Evolutionary conservation across 495 filamentous ascomycete genomes (phyloP), one percentile per base, ranked within the genome.

Genomic region (Pyrenopolyporus hunteri): DNA sequence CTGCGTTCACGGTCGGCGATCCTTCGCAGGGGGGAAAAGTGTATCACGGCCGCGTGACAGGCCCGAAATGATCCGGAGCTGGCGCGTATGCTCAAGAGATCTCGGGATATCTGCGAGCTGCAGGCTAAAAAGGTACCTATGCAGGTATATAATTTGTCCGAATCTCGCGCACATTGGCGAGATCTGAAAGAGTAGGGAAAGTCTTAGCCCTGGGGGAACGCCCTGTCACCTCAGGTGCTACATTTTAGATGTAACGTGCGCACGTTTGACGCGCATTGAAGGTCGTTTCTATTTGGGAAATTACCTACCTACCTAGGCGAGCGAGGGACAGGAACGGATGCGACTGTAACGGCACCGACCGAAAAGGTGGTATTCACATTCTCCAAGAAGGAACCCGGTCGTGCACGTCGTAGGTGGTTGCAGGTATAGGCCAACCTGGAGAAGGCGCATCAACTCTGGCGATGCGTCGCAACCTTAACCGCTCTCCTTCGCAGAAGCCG

Each of bases 251-350:
- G 63, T 49, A 60, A 66, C 63, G 44, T 46, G 40, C 28, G 45
- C 63, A 60, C 63, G 51, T 66, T 60, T 60, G 51, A 57, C 57
- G 51, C 32, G 63, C 63, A 66, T 66, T 42, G 33, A 56, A 59
- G 23, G 11, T 29, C 6, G 47, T 56, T 57, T 26, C n/a, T 47
- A 53, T 42, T n/a, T 46, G 45, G 55, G 57, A 60, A 52, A 57
- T 64, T 49, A n/a, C n/a, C n/a, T n/a, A n/a, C n/a, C n/a, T n/a
- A n/a, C n/a, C n/a, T n/a, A n/a, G 42, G 25, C 36, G 25, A 29
- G 55, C 28, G 33, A 33, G 13, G 33, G 40, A 28, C 13, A 45
- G 13, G 17, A n/a, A 47, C 25, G 9, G 20, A 37, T 46, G 39
- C 32, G 47, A 31, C 40, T 26, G 29, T 42, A 44, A 20, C 33